Evolutionary conservation across 2,329 filamentous ascomycete genomes (phyloP).

Genomic region (Cytospora mali): DNA sequence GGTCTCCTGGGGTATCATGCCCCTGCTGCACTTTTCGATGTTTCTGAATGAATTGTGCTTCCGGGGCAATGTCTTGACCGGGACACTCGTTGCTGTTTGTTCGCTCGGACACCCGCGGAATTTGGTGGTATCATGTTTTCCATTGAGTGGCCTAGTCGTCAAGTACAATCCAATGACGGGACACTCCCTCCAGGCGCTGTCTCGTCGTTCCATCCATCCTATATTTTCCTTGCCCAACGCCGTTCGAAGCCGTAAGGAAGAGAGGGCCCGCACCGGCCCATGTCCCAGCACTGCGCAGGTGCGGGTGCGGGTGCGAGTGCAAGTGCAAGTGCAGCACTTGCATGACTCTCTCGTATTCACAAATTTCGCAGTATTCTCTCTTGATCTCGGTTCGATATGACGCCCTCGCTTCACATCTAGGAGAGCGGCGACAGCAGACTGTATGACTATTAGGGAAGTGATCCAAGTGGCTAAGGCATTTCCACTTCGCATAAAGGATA

Average conservation of each 20-base stretch:
- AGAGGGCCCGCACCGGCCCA: constrained; percentile 9
- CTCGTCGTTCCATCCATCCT: constrained; percentile 1
- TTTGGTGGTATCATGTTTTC: constrained; percentile 19
- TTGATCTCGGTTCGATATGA: constrained; percentile 8
- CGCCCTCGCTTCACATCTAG: constrained; percentile 41
- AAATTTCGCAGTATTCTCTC: neutral
- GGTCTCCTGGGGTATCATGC: neutral
- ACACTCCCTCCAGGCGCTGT: neutral
- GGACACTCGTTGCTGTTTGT: neutral
- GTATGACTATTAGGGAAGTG: constrained; percentile 22
- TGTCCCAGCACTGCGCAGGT: neutral
- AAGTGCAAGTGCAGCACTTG: neutral
- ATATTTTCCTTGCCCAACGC: constrained; percentile 14
- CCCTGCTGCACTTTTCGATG: neutral
- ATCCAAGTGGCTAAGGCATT: neutral
- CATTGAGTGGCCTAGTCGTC: constrained; percentile 20
- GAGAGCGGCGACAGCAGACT: constrained; percentile 53
- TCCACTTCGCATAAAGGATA: neutral
- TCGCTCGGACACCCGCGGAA: neutral
- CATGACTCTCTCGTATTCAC: neutral
- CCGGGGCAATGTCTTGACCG: neutral
- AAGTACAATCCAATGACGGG: constrained; percentile 22
- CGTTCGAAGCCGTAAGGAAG: constrained; percentile 18
- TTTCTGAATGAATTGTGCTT: neutral
- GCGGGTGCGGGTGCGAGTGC: neutral